Conservation (phyloP, 495 filamentous ascomycete genomes). For the Neurospora intermedia region DNA sequence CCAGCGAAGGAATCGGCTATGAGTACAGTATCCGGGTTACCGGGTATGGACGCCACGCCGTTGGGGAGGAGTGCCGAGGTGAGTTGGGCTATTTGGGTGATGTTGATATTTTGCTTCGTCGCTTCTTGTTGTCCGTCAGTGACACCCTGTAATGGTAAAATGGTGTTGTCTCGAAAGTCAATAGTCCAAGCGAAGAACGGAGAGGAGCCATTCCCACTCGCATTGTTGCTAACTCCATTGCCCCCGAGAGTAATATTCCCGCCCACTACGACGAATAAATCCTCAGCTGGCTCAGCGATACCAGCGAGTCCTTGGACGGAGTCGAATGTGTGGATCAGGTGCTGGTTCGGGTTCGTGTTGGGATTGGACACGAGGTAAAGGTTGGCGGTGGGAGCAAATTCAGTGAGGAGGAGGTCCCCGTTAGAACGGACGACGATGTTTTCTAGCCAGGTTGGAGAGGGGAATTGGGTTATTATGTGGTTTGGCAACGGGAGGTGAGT, state of each 20-base stretch:
- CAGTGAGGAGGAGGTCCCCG: slow-evolving; percentile 26
- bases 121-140: too few species aligned
- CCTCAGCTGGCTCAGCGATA: not conserved
- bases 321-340: not conserved
- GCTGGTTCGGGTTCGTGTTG: not conserved
- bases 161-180: not conserved
- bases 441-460: slow-evolving; percentile 26
- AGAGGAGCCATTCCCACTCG: not conserved
- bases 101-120: not conserved
- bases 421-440: slow-evolving; percentile 30
- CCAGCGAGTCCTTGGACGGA: not conserved
- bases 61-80: not conserved
- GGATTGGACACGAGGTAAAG: slow-evolving; percentile 2
- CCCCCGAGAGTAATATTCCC: not conserved
- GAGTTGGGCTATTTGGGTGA: not conserved
- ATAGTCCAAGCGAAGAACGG: not conserved
- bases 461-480: slow-evolving; percentile 15
- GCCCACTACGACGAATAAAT: not conserved
- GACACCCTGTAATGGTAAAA: too few species aligned
- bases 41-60: not conserved
- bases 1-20: not conserved
- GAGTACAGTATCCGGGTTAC: not conserved
- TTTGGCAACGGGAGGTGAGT: not conserved
- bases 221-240: not conserved
- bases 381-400: slow-evolving; percentile 9